Base-by-base conservation (phyloP, 441 rosid genomes). In the Flueggea neowawraea region DNA sequence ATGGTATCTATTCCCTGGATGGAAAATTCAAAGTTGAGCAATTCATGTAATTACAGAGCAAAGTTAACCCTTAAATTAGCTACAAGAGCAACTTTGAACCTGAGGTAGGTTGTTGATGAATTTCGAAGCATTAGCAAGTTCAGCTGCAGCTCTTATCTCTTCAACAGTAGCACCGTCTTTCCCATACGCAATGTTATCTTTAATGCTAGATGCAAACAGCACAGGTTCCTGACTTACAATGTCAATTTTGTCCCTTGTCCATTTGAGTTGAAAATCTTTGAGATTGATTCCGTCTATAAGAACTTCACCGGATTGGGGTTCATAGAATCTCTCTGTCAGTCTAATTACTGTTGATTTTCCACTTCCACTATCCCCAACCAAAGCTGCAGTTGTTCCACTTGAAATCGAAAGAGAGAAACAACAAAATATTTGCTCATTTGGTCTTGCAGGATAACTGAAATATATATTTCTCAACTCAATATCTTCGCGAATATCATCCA, bases 181-280 rank as follows among this genome's bases (percentile, higher is more conserved):
- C 36, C 89, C 91, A 33, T 83, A 83, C 0, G 84, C 84, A 14
- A 86, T 81, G 48, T 86, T 86, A 16, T 83, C 91, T 60, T 60
- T 73, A 16, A 86, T 83, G 65, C 82, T 81, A 6, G 81, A 73
- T 4, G 85, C 53, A 68, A 86, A 86, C 65, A 86, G 51, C 41
- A 75, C 85, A 10, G 91, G 91, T 63, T 86, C 91, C 67, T 86
- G 91, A 66, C 89, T 83, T 60, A 86, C 91, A 50, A 88, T 80
- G 50, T 91, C 95, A 10, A 85, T 82, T 59, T 80, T 78, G 64
- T 77, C 72, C 62, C 91, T 75, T 52, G 83, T 81, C 91, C 91
- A 86, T 64, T 77, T 82, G 6, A 86, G 82, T 28, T 76, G 82
- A 62, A 83, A 86, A 50, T 83, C 78, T 64, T 82, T 78, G 33